phyloP scores from a whole-genome alignment of 805 yeast species.

The Saccharomyces eubayanus region DNA sequence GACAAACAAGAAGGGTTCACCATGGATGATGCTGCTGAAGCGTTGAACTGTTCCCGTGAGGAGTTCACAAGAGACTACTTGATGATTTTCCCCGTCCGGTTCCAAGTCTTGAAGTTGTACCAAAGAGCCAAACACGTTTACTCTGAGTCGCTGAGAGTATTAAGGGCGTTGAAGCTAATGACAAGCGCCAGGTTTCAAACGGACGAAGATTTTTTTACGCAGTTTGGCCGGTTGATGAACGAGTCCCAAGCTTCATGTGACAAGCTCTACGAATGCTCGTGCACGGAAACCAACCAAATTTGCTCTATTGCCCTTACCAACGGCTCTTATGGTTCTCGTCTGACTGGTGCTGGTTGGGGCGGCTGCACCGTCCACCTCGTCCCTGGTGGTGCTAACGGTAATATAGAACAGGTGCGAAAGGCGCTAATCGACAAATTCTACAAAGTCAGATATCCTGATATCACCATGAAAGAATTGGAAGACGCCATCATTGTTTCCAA shows the following conservation, averaged over 20 bases:
- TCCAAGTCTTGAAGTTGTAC: slow-evolving; percentile 44
- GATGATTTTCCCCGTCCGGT: slow-evolving; percentile 46
- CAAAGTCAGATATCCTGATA: slow-evolving; percentile 38
- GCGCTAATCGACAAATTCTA: slow-evolving; percentile 48
- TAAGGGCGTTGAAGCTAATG: slow-evolving; percentile 40
- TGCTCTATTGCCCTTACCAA: slow-evolving; percentile 44
- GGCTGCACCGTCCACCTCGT: slow-evolving; percentile 65
- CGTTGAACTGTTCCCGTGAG: slow-evolving; percentile 35
- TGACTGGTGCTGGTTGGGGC: slow-evolving; percentile 80
- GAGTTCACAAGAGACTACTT: slow-evolving; percentile 40
- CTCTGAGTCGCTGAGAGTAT: slow-evolving; percentile 51
- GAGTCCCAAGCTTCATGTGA: slow-evolving; percentile 49
- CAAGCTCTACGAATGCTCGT: slow-evolving; percentile 45
- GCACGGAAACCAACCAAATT: slow-evolving; percentile 44
- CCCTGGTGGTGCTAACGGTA: slow-evolving; percentile 11
- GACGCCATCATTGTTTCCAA: slow-evolving; percentile 48
- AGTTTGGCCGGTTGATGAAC: slow-evolving; percentile 50
- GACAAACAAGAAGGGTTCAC: slow-evolving; percentile 41
- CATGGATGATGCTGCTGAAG: slow-evolving; percentile 39
- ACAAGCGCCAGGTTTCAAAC: slow-evolving; percentile 11
- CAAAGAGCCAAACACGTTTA: slow-evolving; percentile 55
- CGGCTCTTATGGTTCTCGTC: slow-evolving; percentile 59
- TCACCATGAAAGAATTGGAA: slow-evolving; percentile 37
- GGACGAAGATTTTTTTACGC: slow-evolving; percentile 31
- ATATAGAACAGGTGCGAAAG: slow-evolving; percentile 32